A percentile compares a stretch with the other conserved stretches of the same genome.
Evolutionary conservation across 2,329 filamentous ascomycete species (phyloP).

Genomic region (Thielaviopsis ethacetica): DNA sequence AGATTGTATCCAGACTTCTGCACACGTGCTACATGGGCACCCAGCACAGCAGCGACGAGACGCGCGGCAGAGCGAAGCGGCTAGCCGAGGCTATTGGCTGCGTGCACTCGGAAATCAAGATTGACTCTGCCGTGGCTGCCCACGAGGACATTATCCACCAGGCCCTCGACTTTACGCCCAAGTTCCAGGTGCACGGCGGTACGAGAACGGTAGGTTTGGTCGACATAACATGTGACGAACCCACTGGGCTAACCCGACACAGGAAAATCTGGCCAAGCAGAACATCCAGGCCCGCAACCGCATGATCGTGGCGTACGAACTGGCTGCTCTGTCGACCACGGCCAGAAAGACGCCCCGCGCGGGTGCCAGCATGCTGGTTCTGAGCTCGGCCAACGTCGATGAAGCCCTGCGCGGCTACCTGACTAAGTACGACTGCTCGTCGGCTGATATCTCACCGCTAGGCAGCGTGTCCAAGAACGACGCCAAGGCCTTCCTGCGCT

Average conservation of each 20-base stretch:
- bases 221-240: too few relatives aligned
- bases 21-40: slow-evolving; percentile 42
- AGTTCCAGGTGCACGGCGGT: slow-evolving; percentile 41
- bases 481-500: slow-evolving; percentile 46
- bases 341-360: slow-evolving; percentile 33
- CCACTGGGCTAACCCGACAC: neutral
- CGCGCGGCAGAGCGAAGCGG: slow-evolving; percentile 41
- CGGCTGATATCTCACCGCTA: slow-evolving; percentile 40
- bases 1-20: slow-evolving; percentile 30
- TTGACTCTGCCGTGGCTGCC: slow-evolving; percentile 48
- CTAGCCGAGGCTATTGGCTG: slow-evolving; percentile 47
- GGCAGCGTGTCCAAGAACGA: slow-evolving; percentile 43
- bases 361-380: slow-evolving; percentile 43
- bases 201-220: slow-evolving; percentile 18
- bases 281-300: slow-evolving; percentile 50
- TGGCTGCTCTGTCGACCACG: slow-evolving; percentile 44
- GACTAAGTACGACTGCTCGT: slow-evolving; percentile 21
- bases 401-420: slow-evolving; percentile 31
- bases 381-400: slow-evolving; percentile 47
- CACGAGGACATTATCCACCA: slow-evolving; percentile 23
- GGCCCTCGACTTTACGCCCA: slow-evolving; percentile 18
- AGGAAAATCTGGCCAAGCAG: slow-evolving; percentile 46
- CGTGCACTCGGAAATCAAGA: slow-evolving; percentile 58
- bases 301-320: slow-evolving; percentile 48
- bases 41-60: slow-evolving; percentile 40